These are phyloP conservation scores for Xylariaceae sp. DNA, from an alignment of 2,329 filamentous ascomycete genomes.

Conservation along the genomic window DNA sequence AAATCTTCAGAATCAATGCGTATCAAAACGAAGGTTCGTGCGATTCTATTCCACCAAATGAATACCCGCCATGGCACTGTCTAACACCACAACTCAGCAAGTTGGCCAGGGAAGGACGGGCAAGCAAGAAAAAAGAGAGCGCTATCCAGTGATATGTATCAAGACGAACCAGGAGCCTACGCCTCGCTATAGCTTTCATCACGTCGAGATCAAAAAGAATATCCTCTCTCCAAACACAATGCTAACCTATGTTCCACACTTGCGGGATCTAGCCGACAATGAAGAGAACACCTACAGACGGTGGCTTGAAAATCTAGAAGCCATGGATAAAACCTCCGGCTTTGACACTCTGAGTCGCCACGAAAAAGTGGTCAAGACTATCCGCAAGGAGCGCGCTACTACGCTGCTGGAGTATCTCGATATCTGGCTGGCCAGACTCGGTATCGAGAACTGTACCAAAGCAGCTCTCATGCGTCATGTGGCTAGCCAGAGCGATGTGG, in stretches of 20 bases:
- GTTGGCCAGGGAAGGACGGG: slow-evolving; percentile 36
- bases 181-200: slow-evolving; percentile 56
- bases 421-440: slow-evolving; percentile 48
- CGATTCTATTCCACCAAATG: neutral
- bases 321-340: slow-evolving; percentile 54
- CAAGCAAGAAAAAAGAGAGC: slow-evolving; percentile 44
- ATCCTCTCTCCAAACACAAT: slow-evolving; percentile 57
- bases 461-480: slow-evolving; percentile 51
- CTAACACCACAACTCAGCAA: slow-evolving; percentile 37
- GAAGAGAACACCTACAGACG: slow-evolving; percentile 53
- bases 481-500: slow-evolving; percentile 44
- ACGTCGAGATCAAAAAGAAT: slow-evolving; percentile 57
- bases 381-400: slow-evolving; percentile 49
- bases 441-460: slow-evolving; percentile 49
- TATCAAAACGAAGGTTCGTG: slow-evolving; percentile 48
- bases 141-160: slow-evolving; percentile 43
- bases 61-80: neutral
- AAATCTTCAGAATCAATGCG: slow-evolving; percentile 42
- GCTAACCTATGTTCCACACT: slow-evolving; percentile 56
- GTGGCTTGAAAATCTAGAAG: slow-evolving; percentile 55
- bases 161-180: slow-evolving; percentile 50
- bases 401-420: slow-evolving; percentile 52
- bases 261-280: slow-evolving; percentile 53
- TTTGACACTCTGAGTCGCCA: slow-evolving; percentile 52
- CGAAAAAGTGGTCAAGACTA: slow-evolving; percentile 47